These are phyloP conservation scores for Skeletonema costatum DNA, from an alignment of 108 stramenopile genomes.

Conservation along the genomic window DNA sequence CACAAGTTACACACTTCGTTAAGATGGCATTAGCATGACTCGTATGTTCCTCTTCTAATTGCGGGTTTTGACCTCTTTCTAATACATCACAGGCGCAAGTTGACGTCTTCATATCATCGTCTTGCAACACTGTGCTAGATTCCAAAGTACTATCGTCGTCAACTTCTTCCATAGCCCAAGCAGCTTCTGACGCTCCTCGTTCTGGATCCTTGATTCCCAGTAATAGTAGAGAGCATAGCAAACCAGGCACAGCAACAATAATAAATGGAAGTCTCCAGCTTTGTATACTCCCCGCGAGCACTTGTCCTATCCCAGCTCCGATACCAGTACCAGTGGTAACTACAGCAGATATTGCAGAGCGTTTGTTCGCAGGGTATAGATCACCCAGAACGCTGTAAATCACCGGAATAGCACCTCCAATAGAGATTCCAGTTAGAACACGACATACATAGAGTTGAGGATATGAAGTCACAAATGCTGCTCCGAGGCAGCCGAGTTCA, in stretches of 20 bases:
- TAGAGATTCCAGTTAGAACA: slow-evolving; percentile 57
- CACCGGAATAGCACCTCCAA: slow-evolving; percentile 62
- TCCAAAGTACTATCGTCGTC: background rate
- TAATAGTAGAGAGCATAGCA: slow-evolving; percentile 42
- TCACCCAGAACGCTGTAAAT: slow-evolving; percentile 61
- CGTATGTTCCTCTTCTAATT: background rate
- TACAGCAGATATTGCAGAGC: slow-evolving; percentile 30
- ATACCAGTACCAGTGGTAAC: slow-evolving; percentile 43
- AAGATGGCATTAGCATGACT: background rate
- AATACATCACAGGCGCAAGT: slow-evolving; percentile 1
- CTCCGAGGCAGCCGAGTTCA: slow-evolving; percentile 74
- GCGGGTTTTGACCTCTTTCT: background rate
- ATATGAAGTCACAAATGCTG: slow-evolving; percentile 50
- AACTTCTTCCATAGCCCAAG: slow-evolving; percentile 14
- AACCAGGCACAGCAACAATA: slow-evolving; percentile 51
- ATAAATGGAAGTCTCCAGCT: slow-evolving; percentile 66
- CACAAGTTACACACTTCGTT: slow-evolving; percentile 24
- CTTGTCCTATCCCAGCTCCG: slow-evolving; percentile 50
- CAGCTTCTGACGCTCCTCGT: slow-evolving; percentile 45
- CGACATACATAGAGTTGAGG: slow-evolving; percentile 48
- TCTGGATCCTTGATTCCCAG: slow-evolving; percentile 43
- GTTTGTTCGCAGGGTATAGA: slow-evolving; percentile 45
- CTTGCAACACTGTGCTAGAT: background rate
- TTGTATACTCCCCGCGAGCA: slow-evolving; percentile 46
- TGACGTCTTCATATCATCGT: background rate